phyloP scores from a whole-genome alignment of 345 rosid species.

The Leavenworthia alabamica region DNA sequence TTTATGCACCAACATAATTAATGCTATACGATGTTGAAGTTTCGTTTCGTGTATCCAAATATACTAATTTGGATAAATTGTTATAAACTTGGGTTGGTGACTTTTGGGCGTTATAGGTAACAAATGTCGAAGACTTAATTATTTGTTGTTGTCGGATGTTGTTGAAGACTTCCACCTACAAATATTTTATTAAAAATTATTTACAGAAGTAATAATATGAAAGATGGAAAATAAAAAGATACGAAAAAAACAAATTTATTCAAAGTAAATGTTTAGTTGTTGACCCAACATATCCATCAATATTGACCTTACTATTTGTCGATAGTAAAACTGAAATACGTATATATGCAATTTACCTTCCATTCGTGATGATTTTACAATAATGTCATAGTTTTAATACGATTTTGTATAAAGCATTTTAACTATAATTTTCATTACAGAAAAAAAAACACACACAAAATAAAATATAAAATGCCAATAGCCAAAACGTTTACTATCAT shows the following conservation, averaged over 20 bases:
- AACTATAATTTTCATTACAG: no score
- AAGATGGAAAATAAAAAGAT: background rate
- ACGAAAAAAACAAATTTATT: background rate
- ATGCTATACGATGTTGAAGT: slow-evolving; percentile 5
- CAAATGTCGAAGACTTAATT: slow-evolving; percentile 9
- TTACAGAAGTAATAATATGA: background rate
- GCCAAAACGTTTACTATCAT: background rate
- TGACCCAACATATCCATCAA: slow-evolving; percentile 9
- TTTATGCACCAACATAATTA: background rate
- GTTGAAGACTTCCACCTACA: slow-evolving; percentile 8
- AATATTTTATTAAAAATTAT: background rate
- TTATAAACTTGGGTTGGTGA: background rate
- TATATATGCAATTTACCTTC: background rate
- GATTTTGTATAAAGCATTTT: no score
- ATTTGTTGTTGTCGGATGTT: background rate
- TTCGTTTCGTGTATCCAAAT: no score
- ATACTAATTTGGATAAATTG: background rate
- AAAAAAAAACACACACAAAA: no score
- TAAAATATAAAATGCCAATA: no score
- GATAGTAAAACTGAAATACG: background rate
- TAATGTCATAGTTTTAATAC: background rate
- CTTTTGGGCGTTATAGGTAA: slow-evolving; percentile 11
- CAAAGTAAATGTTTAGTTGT: background rate
- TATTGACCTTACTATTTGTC: background rate
- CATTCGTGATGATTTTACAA: background rate